Percentiles rank a stretch among this genome's conserved stretches.
Evolutionary conservation across 345 rosid genomes (phyloP).

Genomic region (Carallia brachiata): DNA sequence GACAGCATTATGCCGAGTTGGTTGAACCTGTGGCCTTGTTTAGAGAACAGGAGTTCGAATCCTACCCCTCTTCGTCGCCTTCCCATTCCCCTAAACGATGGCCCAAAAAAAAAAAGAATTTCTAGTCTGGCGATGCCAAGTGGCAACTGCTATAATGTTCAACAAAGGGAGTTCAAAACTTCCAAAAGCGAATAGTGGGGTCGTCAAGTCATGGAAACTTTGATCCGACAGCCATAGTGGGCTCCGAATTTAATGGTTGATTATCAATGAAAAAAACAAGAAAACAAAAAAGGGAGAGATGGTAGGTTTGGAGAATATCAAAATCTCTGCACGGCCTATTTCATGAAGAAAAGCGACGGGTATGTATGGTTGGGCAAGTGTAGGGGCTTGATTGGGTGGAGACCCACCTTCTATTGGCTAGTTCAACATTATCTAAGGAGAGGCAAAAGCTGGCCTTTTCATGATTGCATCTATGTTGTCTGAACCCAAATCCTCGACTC

Average conservation of each 20-base stretch:
- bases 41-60: too few relatives aligned
- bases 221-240: constrained; percentile 9
- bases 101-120: too few relatives aligned
- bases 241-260: background rate
- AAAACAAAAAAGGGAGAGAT: background rate
- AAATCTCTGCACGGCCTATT: background rate
- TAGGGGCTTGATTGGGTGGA: constrained; percentile 16
- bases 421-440: constrained; percentile 9
- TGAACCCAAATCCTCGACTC: constrained; percentile 23
- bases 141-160: background rate
- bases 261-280: background rate
- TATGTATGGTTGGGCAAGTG: constrained; percentile 10
- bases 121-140: too few relatives aligned
- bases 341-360: constrained; percentile 6
- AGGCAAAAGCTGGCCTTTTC: constrained; percentile 8
- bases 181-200: background rate
- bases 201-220: constrained; percentile 1
- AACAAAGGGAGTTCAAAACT: background rate
- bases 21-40: too few relatives aligned
- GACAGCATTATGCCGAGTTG: too few relatives aligned
- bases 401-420: constrained; percentile 11
- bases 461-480: constrained; percentile 8
- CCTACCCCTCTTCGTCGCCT: too few relatives aligned
- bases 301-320: too few relatives aligned
- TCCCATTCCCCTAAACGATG: too few relatives aligned